Base-by-base conservation (phyloP, 108 stramenopile genomes). In the Aurantiochytrium sp. region DNA sequence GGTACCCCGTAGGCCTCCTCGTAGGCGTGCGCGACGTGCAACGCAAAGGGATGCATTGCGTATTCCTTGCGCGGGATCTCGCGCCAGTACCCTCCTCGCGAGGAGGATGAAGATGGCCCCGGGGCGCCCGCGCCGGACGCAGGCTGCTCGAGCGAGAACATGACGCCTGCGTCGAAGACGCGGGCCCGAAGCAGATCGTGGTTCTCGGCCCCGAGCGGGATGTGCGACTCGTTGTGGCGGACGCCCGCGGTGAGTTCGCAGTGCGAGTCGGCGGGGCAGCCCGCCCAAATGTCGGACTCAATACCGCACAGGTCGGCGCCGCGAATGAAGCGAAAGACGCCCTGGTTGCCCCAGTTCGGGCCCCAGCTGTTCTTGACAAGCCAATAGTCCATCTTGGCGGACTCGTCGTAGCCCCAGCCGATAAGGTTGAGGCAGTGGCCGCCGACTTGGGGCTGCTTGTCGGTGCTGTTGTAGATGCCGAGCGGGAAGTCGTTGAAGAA, bases 311-410 rank as follows among this genome's bases (percentile, higher is more conserved):
- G 45, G 24, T 86, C 86, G 3, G 50, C 54, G 36, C 88, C 88
- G 31, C 90, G 89, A 87, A 50, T 34, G 37, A 91, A 86, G 87
- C 52, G 87, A 27, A 89, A 48, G 69, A 86, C 88, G 4, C 91
- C 91, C 19, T 55, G 17, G 21, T 86, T 48, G 15, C 89, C 91
- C 91, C 91, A 91, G 24, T 89, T 15, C 30, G 21, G 8, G n/a
- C 91, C 91, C 91, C 91, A 91, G 85, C 87, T 87, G 87, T 91
- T 91, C 85, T 91, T 91, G 42, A 91, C 50, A 19, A 87, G 86
- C 91, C 91, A 91, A 81, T 91, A 91, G 68, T 89, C 73, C 24
- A 81, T 37, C 12, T 39, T 4, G 10, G 87, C 55, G 4, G 87
- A 37, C 4, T 37, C 41, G 0, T 24, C 68, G n/a, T 41, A 36